Base-by-base conservation (phyloP, 2,329 filamentous ascomycete genomes). In the Talaromyces sp. region DNA sequence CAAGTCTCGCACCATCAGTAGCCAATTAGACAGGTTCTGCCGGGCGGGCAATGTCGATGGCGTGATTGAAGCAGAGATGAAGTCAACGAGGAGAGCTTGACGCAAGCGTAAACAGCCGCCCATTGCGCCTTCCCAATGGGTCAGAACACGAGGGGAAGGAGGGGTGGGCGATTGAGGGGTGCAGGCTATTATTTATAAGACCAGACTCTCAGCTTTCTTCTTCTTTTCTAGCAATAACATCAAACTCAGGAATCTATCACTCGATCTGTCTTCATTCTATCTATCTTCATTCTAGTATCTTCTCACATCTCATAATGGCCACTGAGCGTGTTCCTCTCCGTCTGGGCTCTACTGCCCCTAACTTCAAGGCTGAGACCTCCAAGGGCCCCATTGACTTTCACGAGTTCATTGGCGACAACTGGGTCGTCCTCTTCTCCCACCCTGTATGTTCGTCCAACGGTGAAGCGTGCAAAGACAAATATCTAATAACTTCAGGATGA, bases 351-450 rank as follows among this genome's bases (percentile, higher is more conserved):
- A 82, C 80, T 73, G 88, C 88, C 73, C 88, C 88, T 71, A 86
- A 90, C 82, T 90, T 90, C 82, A 78, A 88, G 71, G 87, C 88
- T 67, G 84, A 89, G 73, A 89, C 88, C 71, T 90, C 88, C 69
- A 80, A 82, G 68, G 88, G 88, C 66, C 82, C 82, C 63, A 89
- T 90, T 75, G 83, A 89, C 79, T 90, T 90, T 83, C 88, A 90
- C 80, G 81, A 89, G 71, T 90, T 86, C 82, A 89, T 90, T 70
- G 88, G 87, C 72, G 82, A 89, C 81, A 87, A 83, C 71, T 90
- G 88, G 87, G 86, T 88, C 67, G 82, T 90, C 68, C 83, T 90
- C 70, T 90, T 90, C 84, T 90, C 87, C 52, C 88, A 90, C 80
- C 88, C 88, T 50, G 66, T 67, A 67, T 49, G 66, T 50, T 60